Percentiles rank a stretch among this genome's conserved stretches.
These are phyloP conservation scores for Candida sphagnicola DNA, from an alignment of 805 yeast species.

Conservation along the genomic window DNA sequence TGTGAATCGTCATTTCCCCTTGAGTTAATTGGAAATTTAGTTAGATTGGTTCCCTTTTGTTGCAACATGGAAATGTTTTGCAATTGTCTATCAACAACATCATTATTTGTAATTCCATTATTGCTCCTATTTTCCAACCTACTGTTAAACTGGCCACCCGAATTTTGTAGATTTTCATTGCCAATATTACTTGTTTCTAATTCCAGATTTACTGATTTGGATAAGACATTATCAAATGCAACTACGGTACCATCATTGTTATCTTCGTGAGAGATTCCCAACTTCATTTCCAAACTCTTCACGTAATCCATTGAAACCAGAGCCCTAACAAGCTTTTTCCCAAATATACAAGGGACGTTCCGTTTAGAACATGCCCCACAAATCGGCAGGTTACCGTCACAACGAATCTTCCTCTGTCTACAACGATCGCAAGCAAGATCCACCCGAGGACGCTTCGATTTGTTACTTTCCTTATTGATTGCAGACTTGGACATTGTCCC, in stretches of 20 bases:
- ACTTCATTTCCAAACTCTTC: conserved; percentile 6
- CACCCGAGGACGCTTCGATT: conserved; percentile 6
- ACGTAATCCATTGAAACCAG: conserved; percentile 9
- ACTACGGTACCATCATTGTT: background rate
- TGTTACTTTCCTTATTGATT: background rate
- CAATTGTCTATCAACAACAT: too few relatives aligned
- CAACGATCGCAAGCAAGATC: conserved; percentile 10
- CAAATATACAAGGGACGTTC: conserved; percentile 6
- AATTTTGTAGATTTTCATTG: background rate
- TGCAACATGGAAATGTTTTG: too few relatives aligned
- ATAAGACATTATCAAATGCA: background rate
- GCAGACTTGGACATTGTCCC: background rate
- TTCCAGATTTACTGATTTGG: too few relatives aligned
- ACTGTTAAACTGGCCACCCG: background rate
- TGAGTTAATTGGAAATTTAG: too few relatives aligned
- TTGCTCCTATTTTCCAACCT: background rate
- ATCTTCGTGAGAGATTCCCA: conserved; percentile 2
- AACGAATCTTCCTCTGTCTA: conserved; percentile 10
- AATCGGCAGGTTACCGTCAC: conserved; percentile 9
- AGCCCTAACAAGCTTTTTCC: conserved; percentile 5
- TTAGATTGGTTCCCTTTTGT: too few relatives aligned
- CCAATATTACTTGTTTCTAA: too few relatives aligned
- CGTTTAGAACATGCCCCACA: conserved; percentile 9
- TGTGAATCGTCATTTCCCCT: too few relatives aligned
- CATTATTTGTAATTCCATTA: too few relatives aligned